Evolutionary conservation across 495 filamentous ascomycete genomes (phyloP), one percentile per base, ranked within the genome.

Genomic region (Penicillium nucicola): DNA sequence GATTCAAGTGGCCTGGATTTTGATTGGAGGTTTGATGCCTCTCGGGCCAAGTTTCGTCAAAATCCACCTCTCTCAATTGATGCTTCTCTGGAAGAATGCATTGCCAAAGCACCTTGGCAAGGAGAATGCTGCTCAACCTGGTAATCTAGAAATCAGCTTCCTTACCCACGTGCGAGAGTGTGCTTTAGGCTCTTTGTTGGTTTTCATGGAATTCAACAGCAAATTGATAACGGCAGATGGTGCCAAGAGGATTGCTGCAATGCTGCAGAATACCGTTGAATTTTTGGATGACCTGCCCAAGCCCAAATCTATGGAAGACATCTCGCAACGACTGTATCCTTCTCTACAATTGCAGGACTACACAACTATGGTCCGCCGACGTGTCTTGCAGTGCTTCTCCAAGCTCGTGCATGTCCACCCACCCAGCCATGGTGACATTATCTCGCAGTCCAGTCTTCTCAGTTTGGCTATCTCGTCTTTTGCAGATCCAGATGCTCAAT

Each of bases 31-130:
- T 0, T 70, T 99, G 19, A 97, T 97, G 95, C 88, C 92, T 6
- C 77, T 97, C 2, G 93, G 93, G 0, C 95, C 95, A 5, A 97
- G 95, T 64, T 99, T 99, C 65, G 92, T 97, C 68, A 99, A 99
- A 69, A 97, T 96, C 34, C 93, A 97, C 72, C 78, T 99, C 15
- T 92, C 92, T 3, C 93, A 97, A 66, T 74, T 99, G 38, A 84
- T 97, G 44, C 70, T 97, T n/a, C 77, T 99, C 11, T 99, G 93
- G 93, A 96, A 95, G 66, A 97, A 96, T 70, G 92, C 93, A 3
- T 72, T 99, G 30, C 93, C 93, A 4, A 96, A 90, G 58, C 92
- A 95, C n/a, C 63, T 97, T 10, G 83, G 88, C 19, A 93, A 88
- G 67, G 92, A 97, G 52, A 92, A 92, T 46, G 87, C 85, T 39